Percentiles rank a stretch among this genome's conserved stretches.
These are phyloP conservation scores for Kondoa subrosea DNA, from an alignment of 768 basidiomycete genomes.

Conservation along the genomic window DNA sequence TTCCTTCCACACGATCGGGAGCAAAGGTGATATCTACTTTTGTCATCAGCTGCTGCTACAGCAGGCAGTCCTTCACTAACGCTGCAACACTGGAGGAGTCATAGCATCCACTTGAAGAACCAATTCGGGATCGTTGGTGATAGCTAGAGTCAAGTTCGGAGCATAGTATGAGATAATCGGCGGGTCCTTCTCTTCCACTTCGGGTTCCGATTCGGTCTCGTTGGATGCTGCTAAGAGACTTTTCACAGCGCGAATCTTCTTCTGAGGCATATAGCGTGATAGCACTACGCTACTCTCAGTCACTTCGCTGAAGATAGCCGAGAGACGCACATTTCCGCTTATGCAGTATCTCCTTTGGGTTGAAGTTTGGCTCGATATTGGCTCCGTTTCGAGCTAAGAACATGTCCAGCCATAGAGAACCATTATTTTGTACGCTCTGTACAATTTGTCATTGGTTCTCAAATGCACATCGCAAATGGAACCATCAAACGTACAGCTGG, in stretches of 20 bases:
- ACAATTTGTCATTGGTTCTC: not conserved
- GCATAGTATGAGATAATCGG: slow-evolving; percentile 43
- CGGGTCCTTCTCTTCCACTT: slow-evolving; percentile 29
- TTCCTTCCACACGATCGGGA: too few species aligned
- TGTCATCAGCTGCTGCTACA: not conserved
- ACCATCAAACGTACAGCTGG: slow-evolving; percentile 10
- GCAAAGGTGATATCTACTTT: too few species aligned
- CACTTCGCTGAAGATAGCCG: not conserved
- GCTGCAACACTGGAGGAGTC: slow-evolving; percentile 34
- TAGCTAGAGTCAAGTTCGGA: slow-evolving; percentile 71
- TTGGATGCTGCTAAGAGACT: slow-evolving; percentile 46
- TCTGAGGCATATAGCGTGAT: slow-evolving; percentile 62
- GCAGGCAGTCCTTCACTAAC: not conserved
- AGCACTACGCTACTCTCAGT: slow-evolving; percentile 41
- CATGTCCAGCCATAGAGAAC: slow-evolving; percentile 65
- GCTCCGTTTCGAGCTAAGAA: slow-evolving; percentile 52
- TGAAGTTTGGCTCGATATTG: slow-evolving; percentile 47
- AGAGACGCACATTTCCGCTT: slow-evolving; percentile 50
- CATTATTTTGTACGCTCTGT: slow-evolving; percentile 61
- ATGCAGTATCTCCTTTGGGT: slow-evolving; percentile 47
- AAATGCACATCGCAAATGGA: too few species aligned
- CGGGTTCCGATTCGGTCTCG: slow-evolving; percentile 21
- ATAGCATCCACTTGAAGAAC: slow-evolving; percentile 42
- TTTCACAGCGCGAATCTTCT: slow-evolving; percentile 62
- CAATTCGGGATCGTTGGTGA: slow-evolving; percentile 53